Percentiles rank a stretch among this genome's conserved stretches.
phyloP scores from a whole-genome alignment of 768 basidiomycete genomes.

The Russula lepida region DNA sequence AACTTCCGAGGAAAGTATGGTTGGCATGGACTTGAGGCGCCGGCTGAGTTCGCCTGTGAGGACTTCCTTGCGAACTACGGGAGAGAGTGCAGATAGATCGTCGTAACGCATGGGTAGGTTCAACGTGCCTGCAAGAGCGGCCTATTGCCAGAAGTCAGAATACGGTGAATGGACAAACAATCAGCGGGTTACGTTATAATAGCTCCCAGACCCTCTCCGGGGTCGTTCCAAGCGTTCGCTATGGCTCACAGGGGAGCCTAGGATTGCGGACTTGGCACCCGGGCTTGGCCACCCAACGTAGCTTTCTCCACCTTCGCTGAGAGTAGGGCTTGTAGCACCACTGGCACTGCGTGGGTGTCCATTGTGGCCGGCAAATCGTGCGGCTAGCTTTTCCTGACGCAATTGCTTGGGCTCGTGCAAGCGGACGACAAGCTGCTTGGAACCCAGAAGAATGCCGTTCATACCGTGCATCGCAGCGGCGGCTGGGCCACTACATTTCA shows the following conservation, averaged over 20 bases:
- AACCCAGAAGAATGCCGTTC: constrained; percentile 66
- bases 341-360: constrained; percentile 74
- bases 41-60: constrained; percentile 76
- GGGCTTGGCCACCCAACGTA: constrained; percentile 70
- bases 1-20: constrained; percentile 48
- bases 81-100: constrained; percentile 71
- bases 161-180: background rate
- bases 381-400: constrained; percentile 82
- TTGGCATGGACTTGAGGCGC: constrained; percentile 51
- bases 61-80: constrained; percentile 81
- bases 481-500: constrained; percentile 36
- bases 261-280: constrained; percentile 41
- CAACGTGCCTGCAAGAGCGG: constrained; percentile 70
- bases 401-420: constrained; percentile 87
- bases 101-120: constrained; percentile 85
- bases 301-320: constrained; percentile 74
- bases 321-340: constrained; percentile 79
- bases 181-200: constrained; percentile 58
- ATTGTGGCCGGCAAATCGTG: constrained; percentile 66
- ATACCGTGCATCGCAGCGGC: constrained; percentile 65
- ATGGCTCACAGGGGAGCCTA: constrained; percentile 50
- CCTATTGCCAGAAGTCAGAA: constrained; percentile 36
- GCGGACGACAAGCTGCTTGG: constrained; percentile 76
- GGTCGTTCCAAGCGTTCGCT: constrained; percentile 55
- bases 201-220: constrained; percentile 75